phyloP scores from a whole-genome alignment of 257 asterid species.

The Solanum peruvianum region DNA sequence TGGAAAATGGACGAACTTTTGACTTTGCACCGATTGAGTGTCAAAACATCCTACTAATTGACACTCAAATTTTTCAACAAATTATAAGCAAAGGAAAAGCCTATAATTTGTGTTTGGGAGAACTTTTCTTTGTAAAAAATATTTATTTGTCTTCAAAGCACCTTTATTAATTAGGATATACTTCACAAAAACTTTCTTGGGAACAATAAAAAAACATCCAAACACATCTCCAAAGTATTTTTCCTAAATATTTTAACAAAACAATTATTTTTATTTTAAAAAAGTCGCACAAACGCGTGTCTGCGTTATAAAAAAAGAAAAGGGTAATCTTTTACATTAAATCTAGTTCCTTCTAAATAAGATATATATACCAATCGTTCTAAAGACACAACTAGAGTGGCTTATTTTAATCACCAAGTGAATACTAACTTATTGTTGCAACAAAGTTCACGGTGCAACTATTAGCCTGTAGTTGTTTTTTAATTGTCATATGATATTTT shows the following conservation, averaged over 20 bases:
- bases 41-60: background rate
- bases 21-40: background rate
- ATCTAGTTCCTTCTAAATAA: background rate
- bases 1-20: background rate
- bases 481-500: too few species aligned
- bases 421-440: background rate
- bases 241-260: too few species aligned
- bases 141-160: background rate
- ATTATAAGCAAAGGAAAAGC: background rate
- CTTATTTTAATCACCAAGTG: background rate
- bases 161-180: background rate
- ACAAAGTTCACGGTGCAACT: background rate
- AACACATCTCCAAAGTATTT: background rate
- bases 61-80: background rate
- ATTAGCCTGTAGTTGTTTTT: too few species aligned
- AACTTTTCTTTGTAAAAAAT: background rate
- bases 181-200: background rate
- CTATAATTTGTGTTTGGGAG: background rate
- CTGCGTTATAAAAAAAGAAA: background rate
- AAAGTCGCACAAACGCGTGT: background rate
- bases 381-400: background rate
- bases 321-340: background rate
- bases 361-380: background rate
- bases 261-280: too few species aligned
- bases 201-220: background rate